Evolutionary conservation across 2,329 filamentous ascomycete species (phyloP), one percentile per base, ranked within the genome.

Genomic region (Dothiorella sarmentorum): DNA sequence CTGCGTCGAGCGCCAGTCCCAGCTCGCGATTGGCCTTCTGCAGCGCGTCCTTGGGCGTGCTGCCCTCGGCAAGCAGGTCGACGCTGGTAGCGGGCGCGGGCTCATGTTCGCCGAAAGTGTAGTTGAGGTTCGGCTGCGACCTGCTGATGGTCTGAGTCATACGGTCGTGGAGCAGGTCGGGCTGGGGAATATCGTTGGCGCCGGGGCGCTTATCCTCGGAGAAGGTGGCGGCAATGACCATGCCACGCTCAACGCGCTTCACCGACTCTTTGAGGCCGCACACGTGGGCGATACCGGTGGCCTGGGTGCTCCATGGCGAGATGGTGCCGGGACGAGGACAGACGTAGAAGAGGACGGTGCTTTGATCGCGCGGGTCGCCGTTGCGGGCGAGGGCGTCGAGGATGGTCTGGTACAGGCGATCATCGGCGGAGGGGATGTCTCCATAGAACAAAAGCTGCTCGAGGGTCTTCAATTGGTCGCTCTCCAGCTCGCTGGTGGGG

Each of bases 231-330:
- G 86, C 87, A 62, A 97, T 82, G 66, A 88, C 82, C 67, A 94
- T 85, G 55, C 92, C 94, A 65, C 91, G 85, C 77, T 99, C 94
- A 65, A 97, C 89, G 60, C 93, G 87, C 69, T 87, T 81, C 47
- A 87, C 83, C 27, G 88, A 82, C 40, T 82, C 78, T 65, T 86
- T 84, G 61, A 97, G 79, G 24, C 90, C 92, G 71, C 93, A 97
- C 29, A 97, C 93, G 64, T 94, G 86, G 56, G 93, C 89, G 72
- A 97, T 97, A 71, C 86, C 93, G 45, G 93, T 96, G 26, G 92
- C 93, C 74, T 97, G 92, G 59, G 92, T 96, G 75, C 91, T 97
- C 94, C 94, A 99, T 71, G 94, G 94, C 38, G 92, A 97, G 65
- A 96, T 86, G 2, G 85, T 92, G 67, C 85, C 85, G 17, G 89